Conservation (phyloP, 2,329 filamentous ascomycete species). For the Aspergillus novoparasiticus region DNA sequence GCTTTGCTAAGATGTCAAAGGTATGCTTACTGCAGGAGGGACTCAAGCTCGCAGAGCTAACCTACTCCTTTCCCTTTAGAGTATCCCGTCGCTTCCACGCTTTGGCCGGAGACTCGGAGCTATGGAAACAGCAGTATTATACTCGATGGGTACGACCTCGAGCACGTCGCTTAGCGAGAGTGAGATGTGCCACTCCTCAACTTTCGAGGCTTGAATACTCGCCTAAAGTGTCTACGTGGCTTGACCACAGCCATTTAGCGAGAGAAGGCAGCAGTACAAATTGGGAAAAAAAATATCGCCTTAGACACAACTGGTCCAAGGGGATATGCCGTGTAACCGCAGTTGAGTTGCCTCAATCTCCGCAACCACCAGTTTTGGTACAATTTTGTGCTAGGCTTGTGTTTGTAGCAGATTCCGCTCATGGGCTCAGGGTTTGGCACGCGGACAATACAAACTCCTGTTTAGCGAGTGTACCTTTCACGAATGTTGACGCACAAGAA, state of each 20-base stretch:
- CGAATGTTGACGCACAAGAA: slow-evolving; percentile 51
- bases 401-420: slow-evolving; percentile 70
- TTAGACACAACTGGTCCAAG: slow-evolving; percentile 87
- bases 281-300: slow-evolving; percentile 87
- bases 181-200: slow-evolving; percentile 47
- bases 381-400: slow-evolving; percentile 77
- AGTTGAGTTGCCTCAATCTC: slow-evolving; percentile 62
- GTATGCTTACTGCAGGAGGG: slow-evolving; percentile 37
- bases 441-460: slow-evolving; percentile 63
- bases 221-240: slow-evolving; percentile 61
- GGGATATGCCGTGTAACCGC: slow-evolving; percentile 81
- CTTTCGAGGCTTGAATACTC: slow-evolving; percentile 52
- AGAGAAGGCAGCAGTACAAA: slow-evolving; percentile 58
- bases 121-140: slow-evolving; percentile 92
- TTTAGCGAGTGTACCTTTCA: slow-evolving; percentile 53
- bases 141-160: slow-evolving; percentile 81
- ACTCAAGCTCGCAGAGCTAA: background rate
- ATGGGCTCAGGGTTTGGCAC: slow-evolving; percentile 78
- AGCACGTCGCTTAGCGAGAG: slow-evolving; percentile 72
- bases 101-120: slow-evolving; percentile 76
- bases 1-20: slow-evolving; percentile 67
- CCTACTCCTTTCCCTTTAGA: slow-evolving; percentile 18
- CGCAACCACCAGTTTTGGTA: slow-evolving; percentile 67
- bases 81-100: slow-evolving; percentile 72
- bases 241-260: slow-evolving; percentile 62